Conservation (phyloP, 129 eudicot species). For the Artemisia tridentata region DNA sequence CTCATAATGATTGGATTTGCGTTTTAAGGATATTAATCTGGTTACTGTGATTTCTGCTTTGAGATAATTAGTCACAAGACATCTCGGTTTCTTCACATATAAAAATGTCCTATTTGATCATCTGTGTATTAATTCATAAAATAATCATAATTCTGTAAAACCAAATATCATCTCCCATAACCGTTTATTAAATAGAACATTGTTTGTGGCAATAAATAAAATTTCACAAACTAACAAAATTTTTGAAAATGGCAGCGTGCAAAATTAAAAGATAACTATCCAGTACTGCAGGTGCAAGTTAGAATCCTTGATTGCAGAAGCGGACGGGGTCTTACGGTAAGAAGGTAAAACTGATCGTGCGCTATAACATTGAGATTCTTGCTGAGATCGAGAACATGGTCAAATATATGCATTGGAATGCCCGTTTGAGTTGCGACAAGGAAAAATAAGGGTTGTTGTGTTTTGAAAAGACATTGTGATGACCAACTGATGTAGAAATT, state of each 20-base stretch:
- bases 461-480: constrained; percentile 49
- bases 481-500: constrained; percentile 53
- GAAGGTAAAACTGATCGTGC: constrained; percentile 46
- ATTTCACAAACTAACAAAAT: neutral
- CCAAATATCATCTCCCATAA: too few species aligned
- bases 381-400: constrained; percentile 49
- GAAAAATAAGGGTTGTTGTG: constrained; percentile 47
- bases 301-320: too few species aligned
- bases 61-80: too few species aligned
- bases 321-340: too few species aligned
- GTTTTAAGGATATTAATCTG: too few species aligned
- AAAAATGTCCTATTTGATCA: too few species aligned
- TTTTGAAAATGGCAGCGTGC: neutral
- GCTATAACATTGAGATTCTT: constrained; percentile 47
- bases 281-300: too few species aligned
- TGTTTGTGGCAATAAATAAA: neutral
- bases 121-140: too few species aligned
- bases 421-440: constrained; percentile 33
- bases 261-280: neutral
- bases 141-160: too few species aligned
- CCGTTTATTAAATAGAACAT: neutral
- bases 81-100: too few species aligned
- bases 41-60: too few species aligned
- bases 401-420: constrained; percentile 57
- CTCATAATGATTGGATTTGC: too few species aligned